phyloP scores from a whole-genome alignment of 495 filamentous ascomycete species.

The Astrothelium subdiscretum region DNA sequence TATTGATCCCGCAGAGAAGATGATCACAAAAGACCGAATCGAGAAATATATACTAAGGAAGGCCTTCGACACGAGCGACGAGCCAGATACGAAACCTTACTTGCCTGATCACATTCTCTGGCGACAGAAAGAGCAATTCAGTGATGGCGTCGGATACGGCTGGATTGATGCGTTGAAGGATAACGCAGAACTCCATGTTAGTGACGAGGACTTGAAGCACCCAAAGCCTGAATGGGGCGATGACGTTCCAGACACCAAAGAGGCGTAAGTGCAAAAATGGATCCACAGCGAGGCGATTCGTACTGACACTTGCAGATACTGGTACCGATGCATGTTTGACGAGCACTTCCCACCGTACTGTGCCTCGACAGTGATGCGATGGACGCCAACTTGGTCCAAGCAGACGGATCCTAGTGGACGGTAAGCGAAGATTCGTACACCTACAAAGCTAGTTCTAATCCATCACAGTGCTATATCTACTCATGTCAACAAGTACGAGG shows the following conservation, averaged over 20 bases:
- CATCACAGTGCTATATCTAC: background rate
- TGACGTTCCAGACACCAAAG: constrained; percentile 90
- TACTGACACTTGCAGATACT: constrained; percentile 45
- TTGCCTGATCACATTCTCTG: constrained; percentile 90
- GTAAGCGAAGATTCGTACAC: constrained; percentile 36
- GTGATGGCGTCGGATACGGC: constrained; percentile 94
- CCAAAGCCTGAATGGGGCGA: constrained; percentile 89
- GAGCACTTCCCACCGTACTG: constrained; percentile 92
- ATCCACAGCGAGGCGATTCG: background rate
- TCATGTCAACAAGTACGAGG: background rate
- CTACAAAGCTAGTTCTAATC: background rate
- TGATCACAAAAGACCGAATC: constrained; percentile 81
- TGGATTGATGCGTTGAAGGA: constrained; percentile 98
- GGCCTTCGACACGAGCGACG: constrained; percentile 85
- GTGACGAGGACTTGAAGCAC: constrained; percentile 93
- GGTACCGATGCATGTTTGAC: constrained; percentile 97
- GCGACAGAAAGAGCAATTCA: constrained; percentile 99
- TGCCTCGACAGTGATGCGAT: constrained; percentile 86
- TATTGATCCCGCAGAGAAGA: constrained; percentile 86
- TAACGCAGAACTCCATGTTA: constrained; percentile 73
- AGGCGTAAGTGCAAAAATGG: constrained; percentile 56
- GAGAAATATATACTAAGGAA: constrained; percentile 97
- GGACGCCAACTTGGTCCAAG: constrained; percentile 96
- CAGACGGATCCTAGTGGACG: constrained; percentile 90
- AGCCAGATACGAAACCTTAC: constrained; percentile 68